A percentile compares a stretch with the other conserved stretches of the same genome.
phyloP scores from a whole-genome alignment of 140 eudicot genomes.

The Flaveria floridana region DNA sequence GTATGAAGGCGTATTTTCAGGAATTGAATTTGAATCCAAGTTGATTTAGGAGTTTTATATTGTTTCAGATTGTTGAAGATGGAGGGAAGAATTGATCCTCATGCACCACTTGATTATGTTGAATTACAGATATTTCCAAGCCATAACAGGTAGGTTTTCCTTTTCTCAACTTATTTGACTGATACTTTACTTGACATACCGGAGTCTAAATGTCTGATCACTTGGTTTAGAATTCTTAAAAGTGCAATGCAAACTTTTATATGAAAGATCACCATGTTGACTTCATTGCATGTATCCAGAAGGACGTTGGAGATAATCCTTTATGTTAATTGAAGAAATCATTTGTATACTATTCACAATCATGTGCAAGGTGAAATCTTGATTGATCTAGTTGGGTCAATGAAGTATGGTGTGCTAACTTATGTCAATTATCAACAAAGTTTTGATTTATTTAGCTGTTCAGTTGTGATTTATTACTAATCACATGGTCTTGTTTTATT shows the following conservation, averaged over 20 bases:
- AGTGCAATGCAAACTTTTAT: not conserved
- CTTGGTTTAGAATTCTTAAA: slow-evolving; percentile 14
- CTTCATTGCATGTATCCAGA: slow-evolving; percentile 25
- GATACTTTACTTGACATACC: slow-evolving; percentile 1
- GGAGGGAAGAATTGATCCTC: slow-evolving; percentile 64
- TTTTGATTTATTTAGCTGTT: not conserved
- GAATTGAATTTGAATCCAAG: slow-evolving; percentile 3
- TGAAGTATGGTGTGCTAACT: slow-evolving; percentile 2
- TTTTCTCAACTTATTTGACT: slow-evolving; percentile 7
- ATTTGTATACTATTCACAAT: not conserved
- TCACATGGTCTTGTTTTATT: slow-evolving; percentile 14
- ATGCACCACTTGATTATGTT: slow-evolving; percentile 59
- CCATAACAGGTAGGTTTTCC: slow-evolving; percentile 58
- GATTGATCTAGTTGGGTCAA: slow-evolving; percentile 23
- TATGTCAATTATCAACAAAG: not conserved
- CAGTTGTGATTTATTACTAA: slow-evolving; percentile 6
- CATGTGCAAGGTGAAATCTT: slow-evolving; percentile 15
- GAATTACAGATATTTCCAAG: slow-evolving; percentile 64
- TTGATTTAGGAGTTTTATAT: slow-evolving; percentile 11
- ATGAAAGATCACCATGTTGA: not conserved
- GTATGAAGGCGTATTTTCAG: slow-evolving; percentile 16
- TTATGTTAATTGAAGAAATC: not conserved
- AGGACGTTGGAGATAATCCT: too few relatives aligned
- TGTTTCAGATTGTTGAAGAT: slow-evolving; percentile 45
- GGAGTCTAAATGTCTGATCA: not conserved